phyloP scores from a whole-genome alignment of 805 yeast species.

The Wickerhamiella musiphila region DNA sequence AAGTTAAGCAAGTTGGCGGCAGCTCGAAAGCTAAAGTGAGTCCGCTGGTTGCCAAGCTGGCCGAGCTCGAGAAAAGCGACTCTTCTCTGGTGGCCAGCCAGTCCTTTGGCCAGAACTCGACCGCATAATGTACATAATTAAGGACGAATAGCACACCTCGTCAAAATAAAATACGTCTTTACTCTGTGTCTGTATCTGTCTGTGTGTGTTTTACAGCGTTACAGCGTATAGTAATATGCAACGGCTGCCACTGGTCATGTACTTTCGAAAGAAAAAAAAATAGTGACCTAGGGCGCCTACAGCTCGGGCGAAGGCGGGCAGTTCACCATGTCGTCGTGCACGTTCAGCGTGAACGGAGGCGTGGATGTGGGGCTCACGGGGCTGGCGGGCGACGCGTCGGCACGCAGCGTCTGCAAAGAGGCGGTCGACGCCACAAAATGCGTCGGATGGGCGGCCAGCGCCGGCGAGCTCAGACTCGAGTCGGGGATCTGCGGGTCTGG shows the following conservation, averaged over 20 bases:
- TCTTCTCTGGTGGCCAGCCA: slow-evolving; percentile 4
- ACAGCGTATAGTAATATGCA: too few relatives aligned
- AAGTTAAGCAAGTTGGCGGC: slow-evolving; percentile 11
- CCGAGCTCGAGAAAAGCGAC: slow-evolving; percentile 9
- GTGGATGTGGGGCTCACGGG: not conserved
- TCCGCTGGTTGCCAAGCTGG: slow-evolving; percentile 13
- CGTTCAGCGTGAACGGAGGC: too few relatives aligned
- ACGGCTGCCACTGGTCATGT: too few relatives aligned
- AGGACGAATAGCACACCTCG: too few relatives aligned
- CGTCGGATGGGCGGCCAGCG: not conserved
- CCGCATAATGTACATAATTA: too few relatives aligned
- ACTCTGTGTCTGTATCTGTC: too few relatives aligned
- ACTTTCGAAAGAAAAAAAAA: too few relatives aligned
- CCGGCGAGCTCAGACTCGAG: not conserved
- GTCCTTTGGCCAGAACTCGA: not conserved
- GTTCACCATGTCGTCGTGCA: too few relatives aligned
- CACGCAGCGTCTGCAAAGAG: not conserved
- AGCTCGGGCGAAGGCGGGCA: too few relatives aligned
- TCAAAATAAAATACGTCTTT: too few relatives aligned
- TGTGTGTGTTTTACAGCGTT: too few relatives aligned
- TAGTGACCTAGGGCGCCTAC: too few relatives aligned
- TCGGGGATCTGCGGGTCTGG: slow-evolving; percentile 2
- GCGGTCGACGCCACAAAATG: not conserved
- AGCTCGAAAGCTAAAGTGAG: slow-evolving; percentile 7
- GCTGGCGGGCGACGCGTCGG: not conserved